Evolutionary conservation across 2,329 filamentous ascomycete genomes (phyloP).

Genomic region (Penicillium sp.): DNA sequence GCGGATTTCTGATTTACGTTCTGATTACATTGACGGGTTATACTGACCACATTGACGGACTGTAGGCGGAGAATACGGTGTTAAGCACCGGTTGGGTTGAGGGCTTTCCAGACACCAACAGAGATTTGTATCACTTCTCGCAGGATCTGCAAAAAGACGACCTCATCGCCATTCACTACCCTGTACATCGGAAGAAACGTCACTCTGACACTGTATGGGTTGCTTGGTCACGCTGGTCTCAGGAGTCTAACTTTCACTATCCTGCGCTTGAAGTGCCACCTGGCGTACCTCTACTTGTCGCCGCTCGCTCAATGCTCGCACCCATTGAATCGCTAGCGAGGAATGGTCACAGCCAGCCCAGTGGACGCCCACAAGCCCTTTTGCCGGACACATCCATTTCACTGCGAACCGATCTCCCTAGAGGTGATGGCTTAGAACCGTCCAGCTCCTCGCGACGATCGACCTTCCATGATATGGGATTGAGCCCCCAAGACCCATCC

Average conservation of each 20-base stretch:
- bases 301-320: conserved; percentile 16
- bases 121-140: conserved; percentile 26
- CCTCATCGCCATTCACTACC: conserved; percentile 32
- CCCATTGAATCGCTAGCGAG: not conserved
- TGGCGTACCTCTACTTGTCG: conserved; percentile 21
- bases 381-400: not conserved
- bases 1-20: not conserved
- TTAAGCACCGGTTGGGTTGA: conserved; percentile 34
- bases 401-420: not conserved
- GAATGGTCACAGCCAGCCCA: not conserved
- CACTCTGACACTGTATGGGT: conserved; percentile 22
- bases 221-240: conserved; percentile 28
- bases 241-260: conserved; percentile 23
- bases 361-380: not conserved
- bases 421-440: not conserved
- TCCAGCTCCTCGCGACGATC: not conserved
- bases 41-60: not conserved
- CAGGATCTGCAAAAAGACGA: conserved; percentile 26
- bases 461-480: not conserved
- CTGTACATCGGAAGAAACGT: not conserved
- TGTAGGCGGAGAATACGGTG: not conserved
- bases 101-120: conserved; percentile 33
- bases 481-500: not conserved
- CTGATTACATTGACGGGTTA: not conserved
- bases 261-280: not conserved